phyloP scores from a whole-genome alignment of 1,139 yeast genomes.

The Kluyveromyces sp. region DNA sequence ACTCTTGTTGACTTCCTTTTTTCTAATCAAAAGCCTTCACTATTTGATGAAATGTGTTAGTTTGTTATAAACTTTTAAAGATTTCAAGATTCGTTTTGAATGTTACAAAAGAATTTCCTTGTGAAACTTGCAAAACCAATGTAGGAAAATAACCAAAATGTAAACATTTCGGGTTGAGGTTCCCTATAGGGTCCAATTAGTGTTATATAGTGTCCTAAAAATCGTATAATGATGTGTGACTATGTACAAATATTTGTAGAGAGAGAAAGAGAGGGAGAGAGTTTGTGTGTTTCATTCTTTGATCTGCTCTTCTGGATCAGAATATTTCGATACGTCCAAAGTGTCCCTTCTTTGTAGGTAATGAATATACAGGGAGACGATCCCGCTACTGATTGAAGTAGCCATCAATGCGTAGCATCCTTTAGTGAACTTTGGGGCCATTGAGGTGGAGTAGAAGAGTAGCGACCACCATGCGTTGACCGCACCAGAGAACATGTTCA shows the following conservation, averaged over 20 bases:
- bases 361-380: slow-evolving; percentile 32
- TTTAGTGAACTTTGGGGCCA: slow-evolving; percentile 42
- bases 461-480: slow-evolving; percentile 60
- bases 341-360: slow-evolving; percentile 34
- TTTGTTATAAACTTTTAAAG: neutral
- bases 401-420: slow-evolving; percentile 54
- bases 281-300: neutral
- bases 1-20: too few species aligned
- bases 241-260: neutral
- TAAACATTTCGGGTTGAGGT: too few species aligned
- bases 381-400: slow-evolving; percentile 35
- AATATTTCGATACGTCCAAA: slow-evolving; percentile 3
- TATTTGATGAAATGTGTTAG: neutral
- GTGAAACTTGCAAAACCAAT: neutral
- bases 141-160: too few species aligned
- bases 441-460: slow-evolving; percentile 42
- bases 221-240: too few species aligned
- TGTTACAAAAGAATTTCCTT: neutral
- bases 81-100: neutral
- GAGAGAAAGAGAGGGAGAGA: neutral
- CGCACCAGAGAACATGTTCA: slow-evolving; percentile 58
- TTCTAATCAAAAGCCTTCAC: too few species aligned
- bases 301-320: slow-evolving; percentile 2
- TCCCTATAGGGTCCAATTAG: too few species aligned
- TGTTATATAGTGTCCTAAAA: too few species aligned